phyloP scores from a whole-genome alignment of 2,329 filamentous ascomycete genomes.

The Cladophialophora carrionii region DNA sequence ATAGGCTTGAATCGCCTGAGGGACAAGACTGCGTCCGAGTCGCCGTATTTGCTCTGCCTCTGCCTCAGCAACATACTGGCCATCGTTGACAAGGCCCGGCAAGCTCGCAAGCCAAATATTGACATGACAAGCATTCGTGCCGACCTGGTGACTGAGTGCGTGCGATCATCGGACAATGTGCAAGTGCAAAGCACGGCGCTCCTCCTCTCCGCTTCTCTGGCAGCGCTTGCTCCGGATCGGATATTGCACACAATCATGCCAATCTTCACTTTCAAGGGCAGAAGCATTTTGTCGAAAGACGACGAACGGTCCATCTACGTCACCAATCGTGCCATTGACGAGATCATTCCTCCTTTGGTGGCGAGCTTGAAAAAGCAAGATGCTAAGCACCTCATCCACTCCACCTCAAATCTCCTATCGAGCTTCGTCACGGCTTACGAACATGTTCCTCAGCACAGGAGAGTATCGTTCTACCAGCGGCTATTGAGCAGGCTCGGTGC shows the following conservation, averaged over 20 bases:
- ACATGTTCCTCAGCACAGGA: conserved; percentile 86
- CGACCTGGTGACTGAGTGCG: conserved; percentile 89
- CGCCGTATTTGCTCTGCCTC: conserved; percentile 87
- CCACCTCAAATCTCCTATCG: conserved; percentile 84
- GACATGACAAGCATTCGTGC: conserved; percentile 80
- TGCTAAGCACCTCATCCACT: conserved; percentile 67
- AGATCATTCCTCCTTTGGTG: conserved; percentile 89
- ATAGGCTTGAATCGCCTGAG: conserved; percentile 84
- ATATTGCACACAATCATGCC: conserved; percentile 98
- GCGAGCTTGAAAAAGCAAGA: conserved; percentile 78
- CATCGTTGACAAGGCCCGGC: conserved; percentile 78
- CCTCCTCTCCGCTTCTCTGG: conserved; percentile 82
- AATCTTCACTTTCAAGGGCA: conserved; percentile 97
- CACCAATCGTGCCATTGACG: conserved; percentile 88
- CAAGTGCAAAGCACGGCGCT: conserved; percentile 92
- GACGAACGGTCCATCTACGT: conserved; percentile 98
- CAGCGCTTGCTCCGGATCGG: conserved; percentile 83
- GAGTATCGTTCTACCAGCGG: conserved; percentile 79
- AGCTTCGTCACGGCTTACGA: conserved; percentile 97
- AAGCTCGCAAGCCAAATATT: conserved; percentile 59
- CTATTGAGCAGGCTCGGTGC: conserved; percentile 83
- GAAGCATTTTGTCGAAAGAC: conserved; percentile 84
- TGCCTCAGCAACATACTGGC: conserved; percentile 79
- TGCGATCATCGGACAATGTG: conserved; percentile 86
- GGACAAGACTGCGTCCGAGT: conserved; percentile 77